Percentiles rank a stretch among this genome's conserved stretches.
These are phyloP conservation scores for Sporothrix dimorphospora DNA, from an alignment of 2,329 filamentous ascomycete species.

Conservation along the genomic window DNA sequence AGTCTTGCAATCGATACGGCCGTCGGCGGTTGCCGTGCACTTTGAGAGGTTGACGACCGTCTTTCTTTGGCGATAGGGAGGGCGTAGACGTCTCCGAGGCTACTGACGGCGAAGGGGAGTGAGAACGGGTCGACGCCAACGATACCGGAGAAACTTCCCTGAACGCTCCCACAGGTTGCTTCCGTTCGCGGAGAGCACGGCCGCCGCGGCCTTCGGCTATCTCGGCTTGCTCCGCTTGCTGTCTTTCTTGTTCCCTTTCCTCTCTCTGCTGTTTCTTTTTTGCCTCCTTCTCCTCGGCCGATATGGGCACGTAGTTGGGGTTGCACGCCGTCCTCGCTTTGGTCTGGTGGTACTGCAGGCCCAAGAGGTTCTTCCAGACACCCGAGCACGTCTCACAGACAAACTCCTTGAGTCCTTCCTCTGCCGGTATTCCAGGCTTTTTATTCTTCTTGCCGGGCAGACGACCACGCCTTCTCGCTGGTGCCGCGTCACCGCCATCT, in stretches of 20 bases:
- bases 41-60: neutral
- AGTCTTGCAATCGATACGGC: neutral
- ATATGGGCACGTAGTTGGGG: slow-evolving; percentile 46
- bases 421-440: neutral
- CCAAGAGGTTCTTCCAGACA: slow-evolving; percentile 61
- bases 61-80: neutral
- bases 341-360: slow-evolving; percentile 61
- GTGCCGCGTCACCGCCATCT: neutral
- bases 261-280: neutral
- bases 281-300: slow-evolving; percentile 16
- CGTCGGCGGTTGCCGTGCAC: slow-evolving; percentile 14
- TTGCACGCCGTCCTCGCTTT: slow-evolving; percentile 61
- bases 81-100: neutral
- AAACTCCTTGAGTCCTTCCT: slow-evolving; percentile 38
- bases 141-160: neutral
- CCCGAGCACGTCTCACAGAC: slow-evolving; percentile 58
- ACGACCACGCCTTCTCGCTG: neutral
- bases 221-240: neutral
- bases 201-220: neutral
- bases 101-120: neutral
- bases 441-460: neutral
- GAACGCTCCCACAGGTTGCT: neutral
- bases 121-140: neutral
- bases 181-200: neutral
- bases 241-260: neutral